Percentiles rank a stretch among this genome's conserved stretches.
phyloP scores from a whole-genome alignment of 768 basidiomycete genomes.

The Zangia roseola region DNA sequence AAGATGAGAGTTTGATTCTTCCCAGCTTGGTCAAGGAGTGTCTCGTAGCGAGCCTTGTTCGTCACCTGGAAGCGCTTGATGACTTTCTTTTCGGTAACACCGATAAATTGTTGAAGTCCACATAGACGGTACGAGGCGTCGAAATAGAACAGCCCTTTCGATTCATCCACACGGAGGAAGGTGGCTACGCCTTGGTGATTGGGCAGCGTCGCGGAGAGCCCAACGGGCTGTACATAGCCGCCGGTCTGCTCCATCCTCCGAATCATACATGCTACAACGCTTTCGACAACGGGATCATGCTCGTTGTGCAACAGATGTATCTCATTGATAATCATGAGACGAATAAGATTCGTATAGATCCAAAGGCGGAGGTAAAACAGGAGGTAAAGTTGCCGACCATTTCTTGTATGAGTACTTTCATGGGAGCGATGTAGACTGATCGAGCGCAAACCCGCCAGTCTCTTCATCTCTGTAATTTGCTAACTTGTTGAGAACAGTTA shows the following conservation, averaged over 20 bases:
- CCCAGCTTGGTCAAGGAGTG: conserved; percentile 87
- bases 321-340: conserved; percentile 96
- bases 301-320: conserved; percentile 98
- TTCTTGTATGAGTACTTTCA: conserved; percentile 99
- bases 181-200: conserved; percentile 98
- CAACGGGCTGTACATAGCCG: conserved; percentile 92
- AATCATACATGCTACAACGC: conserved; percentile 86
- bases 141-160: conserved; percentile 95
- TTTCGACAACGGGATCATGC: conserved; percentile 94
- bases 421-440: conserved; percentile 93
- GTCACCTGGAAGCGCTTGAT: conserved; percentile 98
- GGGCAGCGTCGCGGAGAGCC: conserved; percentile 95
- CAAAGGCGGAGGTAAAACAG: conserved; percentile 60
- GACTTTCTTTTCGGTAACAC: conserved; percentile 98
- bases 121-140: conserved; percentile 94
- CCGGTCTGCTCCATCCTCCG: conserved; percentile 92
- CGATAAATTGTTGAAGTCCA: conserved; percentile 93
- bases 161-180: conserved; percentile 91
- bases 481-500: conserved; percentile 90
- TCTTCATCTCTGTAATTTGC: conserved; percentile 81
- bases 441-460: conserved; percentile 81
- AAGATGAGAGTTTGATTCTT: conserved; percentile 95
- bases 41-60: conserved; percentile 99
- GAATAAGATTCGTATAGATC: conserved; percentile 95
- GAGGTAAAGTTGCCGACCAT: conserved; percentile 93